Base-by-base conservation (phyloP, 2,329 filamentous ascomycete species). In the Diaporthe batatas region DNA sequence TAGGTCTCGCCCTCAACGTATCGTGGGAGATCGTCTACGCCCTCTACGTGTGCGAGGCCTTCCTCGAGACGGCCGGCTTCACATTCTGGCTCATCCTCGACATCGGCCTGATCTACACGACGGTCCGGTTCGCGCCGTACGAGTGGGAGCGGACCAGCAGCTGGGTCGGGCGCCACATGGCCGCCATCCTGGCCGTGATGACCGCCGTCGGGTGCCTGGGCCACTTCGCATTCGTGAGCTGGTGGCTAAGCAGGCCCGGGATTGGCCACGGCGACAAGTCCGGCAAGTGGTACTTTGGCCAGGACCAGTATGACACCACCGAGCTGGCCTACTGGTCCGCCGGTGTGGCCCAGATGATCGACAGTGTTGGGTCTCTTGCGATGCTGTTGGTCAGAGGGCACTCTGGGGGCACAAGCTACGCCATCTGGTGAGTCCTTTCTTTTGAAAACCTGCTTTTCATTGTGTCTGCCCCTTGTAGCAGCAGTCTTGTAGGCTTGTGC, bases 21-120 rank as follows among this genome's bases (percentile, higher is more conserved):
- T 83, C 83, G 1, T 89, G 87, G 86, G 87, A 89, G 76, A 77
- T 86, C 3, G 80, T 89, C 70, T 87, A 86, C 78, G 82, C 82
- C 2, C 78, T 87, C 32, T 85, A 81, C 75, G 84, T 88, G 21
- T 81, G 83, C 72, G 86, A 87, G 73, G 78, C 80, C 6, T 76
- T 78, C 1, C 76, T 86, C 12, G 87, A 89, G 76, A 79, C 79
- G 16, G 75, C 79, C 21, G 84, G 85, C 36, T 88, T 88, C 77
- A 75, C 74, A 0, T 74, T 84, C 65, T 89, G 87, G 87, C 80
- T 89, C 42, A 54, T 86, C 3, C 81, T 89, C 21, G 87, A 89
- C 78, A 73, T 85, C 16, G 82, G 82, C 3, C 80, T 89, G 42
- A 78, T 89, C 14, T 86, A 85, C 75, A 82, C 80, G 3, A 83